Evolutionary conservation across 2,329 filamentous ascomycete species (phyloP).

Genomic region (Trichoderma afroharzianum): DNA sequence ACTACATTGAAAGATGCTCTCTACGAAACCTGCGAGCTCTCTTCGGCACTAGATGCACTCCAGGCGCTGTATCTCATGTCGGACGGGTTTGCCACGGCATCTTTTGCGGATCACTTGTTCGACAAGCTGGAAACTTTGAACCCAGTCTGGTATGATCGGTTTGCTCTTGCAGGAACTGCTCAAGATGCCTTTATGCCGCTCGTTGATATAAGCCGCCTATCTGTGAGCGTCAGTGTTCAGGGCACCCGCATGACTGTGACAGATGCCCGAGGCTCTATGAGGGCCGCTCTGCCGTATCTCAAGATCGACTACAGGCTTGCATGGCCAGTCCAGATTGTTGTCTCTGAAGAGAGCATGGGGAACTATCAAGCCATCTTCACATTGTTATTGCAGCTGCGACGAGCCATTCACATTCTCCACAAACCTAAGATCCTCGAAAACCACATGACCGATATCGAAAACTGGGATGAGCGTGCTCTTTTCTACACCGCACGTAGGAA

Average conservation of each 20-base stretch:
- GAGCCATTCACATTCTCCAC: slow-evolving; percentile 65
- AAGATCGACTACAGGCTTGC: slow-evolving; percentile 64
- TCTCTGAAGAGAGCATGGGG: slow-evolving; percentile 60
- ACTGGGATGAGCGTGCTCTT: slow-evolving; percentile 41
- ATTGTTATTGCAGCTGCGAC: slow-evolving; percentile 72
- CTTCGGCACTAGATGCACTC: slow-evolving; percentile 61
- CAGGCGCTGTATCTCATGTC: slow-evolving; percentile 72
- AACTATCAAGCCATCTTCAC: slow-evolving; percentile 71
- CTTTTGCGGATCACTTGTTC: slow-evolving; percentile 68
- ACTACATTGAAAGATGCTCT: slow-evolving; percentile 62
- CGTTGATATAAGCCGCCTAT: slow-evolving; percentile 60
- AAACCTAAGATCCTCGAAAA: slow-evolving; percentile 46
- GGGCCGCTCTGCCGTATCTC: slow-evolving; percentile 55
- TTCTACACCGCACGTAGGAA: slow-evolving; percentile 63
- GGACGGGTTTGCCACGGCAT: slow-evolving; percentile 65
- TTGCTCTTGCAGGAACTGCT: slow-evolving; percentile 72
- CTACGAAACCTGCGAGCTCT: slow-evolving; percentile 65
- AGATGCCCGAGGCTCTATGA: slow-evolving; percentile 55
- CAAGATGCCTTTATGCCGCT: slow-evolving; percentile 64
- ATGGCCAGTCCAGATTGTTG: slow-evolving; percentile 67
- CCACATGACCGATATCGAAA: slow-evolving; percentile 35
- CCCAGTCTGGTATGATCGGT: slow-evolving; percentile 72
- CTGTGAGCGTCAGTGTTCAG: slow-evolving; percentile 49
- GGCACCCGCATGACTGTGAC: slow-evolving; percentile 41
- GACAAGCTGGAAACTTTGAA: slow-evolving; percentile 63